Conservation (phyloP, 2,329 filamentous ascomycete species). For the Orbilia oligospora region DNA sequence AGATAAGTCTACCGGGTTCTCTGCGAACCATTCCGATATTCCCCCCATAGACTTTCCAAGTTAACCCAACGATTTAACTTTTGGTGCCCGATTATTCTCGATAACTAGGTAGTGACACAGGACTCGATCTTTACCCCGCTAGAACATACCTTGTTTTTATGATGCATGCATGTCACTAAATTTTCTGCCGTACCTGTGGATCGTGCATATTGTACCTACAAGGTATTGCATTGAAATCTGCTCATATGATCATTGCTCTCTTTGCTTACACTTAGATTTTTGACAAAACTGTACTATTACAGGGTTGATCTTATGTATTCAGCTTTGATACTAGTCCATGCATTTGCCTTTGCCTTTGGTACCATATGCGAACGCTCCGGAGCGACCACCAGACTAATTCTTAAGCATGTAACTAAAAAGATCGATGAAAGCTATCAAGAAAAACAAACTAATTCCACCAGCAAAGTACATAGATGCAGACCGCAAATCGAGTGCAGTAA, state of each 20-base stretch:
- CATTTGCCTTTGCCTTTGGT: too few relatives aligned
- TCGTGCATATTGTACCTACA: not conserved
- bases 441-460: too few relatives aligned
- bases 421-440: too few relatives aligned
- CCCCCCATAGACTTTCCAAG: not conserved
- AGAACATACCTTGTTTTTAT: too few relatives aligned
- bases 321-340: too few relatives aligned
- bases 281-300: not conserved
- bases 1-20: not conserved
- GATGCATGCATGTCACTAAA: not conserved
- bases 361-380: too few relatives aligned
- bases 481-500: too few relatives aligned
- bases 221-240: not conserved
- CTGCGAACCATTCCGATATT: not conserved
- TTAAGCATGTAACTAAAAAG: too few relatives aligned
- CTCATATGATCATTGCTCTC: slow-evolving; percentile 14
- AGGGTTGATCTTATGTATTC: not conserved
- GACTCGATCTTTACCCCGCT: not conserved
- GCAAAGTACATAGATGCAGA: too few relatives aligned
- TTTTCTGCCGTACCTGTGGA: not conserved
- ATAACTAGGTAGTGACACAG: not conserved
- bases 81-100: slow-evolving; percentile 3
- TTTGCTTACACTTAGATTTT: not conserved
- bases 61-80: not conserved
- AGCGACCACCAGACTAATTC: too few relatives aligned